A percentile compares a stretch with the other conserved stretches of the same genome.
These are phyloP conservation scores for Laguncularia racemosa DNA, from an alignment of 345 rosid genomes.

Conservation along the genomic window DNA sequence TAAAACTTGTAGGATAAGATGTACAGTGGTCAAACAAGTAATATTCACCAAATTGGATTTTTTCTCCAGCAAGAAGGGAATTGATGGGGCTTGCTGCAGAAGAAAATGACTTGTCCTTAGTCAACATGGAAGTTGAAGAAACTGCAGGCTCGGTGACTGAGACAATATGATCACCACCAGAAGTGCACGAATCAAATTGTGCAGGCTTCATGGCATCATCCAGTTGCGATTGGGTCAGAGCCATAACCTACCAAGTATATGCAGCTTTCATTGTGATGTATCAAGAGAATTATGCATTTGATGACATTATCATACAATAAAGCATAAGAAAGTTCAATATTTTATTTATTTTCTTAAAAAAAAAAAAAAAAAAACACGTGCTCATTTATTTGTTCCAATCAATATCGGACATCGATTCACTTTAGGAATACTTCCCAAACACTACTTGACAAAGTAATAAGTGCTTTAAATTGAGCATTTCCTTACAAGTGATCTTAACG, in stretches of 20 bases:
- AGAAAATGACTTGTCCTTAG: constrained; percentile 58
- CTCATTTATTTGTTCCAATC: too few relatives aligned
- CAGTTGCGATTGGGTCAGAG: constrained; percentile 76
- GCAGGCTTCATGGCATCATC: constrained; percentile 87
- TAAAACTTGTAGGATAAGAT: background rate
- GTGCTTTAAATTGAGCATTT: too few relatives aligned
- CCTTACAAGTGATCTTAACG: too few relatives aligned
- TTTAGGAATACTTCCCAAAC: too few relatives aligned
- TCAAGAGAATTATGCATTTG: too few relatives aligned
- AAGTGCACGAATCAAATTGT: constrained; percentile 53
- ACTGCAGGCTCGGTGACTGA: constrained; percentile 41
- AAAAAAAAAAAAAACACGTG: too few relatives aligned
- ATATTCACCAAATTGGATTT: constrained; percentile 88
- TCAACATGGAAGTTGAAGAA: constrained; percentile 41
- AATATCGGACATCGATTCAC: too few relatives aligned
- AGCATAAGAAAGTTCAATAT: constrained; percentile 5
- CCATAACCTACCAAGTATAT: constrained; percentile 49
- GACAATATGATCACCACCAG: constrained; percentile 55
- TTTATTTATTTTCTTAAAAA: too few relatives aligned
- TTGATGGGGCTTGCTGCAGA: constrained; percentile 63
- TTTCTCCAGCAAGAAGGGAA: constrained; percentile 90
- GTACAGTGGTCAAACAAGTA: background rate
- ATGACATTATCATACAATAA: background rate
- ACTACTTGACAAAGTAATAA: too few relatives aligned
- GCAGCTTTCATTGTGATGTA: too few relatives aligned